These are phyloP conservation scores for Carex arenaria DNA, from an alignment of 202 grass and related monocot genomes.

Conservation along the genomic window DNA sequence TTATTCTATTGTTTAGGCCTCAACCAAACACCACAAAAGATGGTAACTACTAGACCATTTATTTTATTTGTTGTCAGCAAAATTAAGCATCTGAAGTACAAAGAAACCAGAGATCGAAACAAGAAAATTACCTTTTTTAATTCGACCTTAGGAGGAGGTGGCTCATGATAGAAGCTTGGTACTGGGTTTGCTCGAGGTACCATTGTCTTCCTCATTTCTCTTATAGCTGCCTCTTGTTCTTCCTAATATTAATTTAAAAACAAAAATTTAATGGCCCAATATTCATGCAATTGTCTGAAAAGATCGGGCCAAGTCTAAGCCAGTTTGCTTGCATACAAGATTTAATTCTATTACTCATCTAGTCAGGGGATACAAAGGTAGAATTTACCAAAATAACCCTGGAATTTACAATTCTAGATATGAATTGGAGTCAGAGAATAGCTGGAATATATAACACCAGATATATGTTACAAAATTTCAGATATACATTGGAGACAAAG, in stretches of 20 bases:
- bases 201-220: conserved; percentile 60
- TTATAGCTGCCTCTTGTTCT: conserved; percentile 77
- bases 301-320: neutral
- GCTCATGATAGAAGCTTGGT: conserved; percentile 84
- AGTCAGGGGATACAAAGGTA: neutral
- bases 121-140: conserved; percentile 68
- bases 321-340: neutral
- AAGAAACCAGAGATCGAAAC: neutral
- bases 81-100: neutral
- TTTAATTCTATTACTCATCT: neutral
- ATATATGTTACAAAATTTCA: neutral
- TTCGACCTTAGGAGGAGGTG: conserved; percentile 62
- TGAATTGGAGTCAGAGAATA: neutral
- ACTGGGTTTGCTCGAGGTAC: conserved; percentile 67
- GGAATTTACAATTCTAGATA: neutral
- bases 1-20: no score
- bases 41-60: neutral
- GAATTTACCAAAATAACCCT: neutral
- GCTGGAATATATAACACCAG: neutral
- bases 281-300: neutral
- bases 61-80: neutral
- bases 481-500: neutral
- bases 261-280: conserved; percentile 8
- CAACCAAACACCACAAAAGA: neutral
- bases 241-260: conserved; percentile 40